Evolutionary conservation across 306 rosid species (phyloP), one percentile per base, ranked within the genome.

Genomic region (Pyrus betulifolia): DNA sequence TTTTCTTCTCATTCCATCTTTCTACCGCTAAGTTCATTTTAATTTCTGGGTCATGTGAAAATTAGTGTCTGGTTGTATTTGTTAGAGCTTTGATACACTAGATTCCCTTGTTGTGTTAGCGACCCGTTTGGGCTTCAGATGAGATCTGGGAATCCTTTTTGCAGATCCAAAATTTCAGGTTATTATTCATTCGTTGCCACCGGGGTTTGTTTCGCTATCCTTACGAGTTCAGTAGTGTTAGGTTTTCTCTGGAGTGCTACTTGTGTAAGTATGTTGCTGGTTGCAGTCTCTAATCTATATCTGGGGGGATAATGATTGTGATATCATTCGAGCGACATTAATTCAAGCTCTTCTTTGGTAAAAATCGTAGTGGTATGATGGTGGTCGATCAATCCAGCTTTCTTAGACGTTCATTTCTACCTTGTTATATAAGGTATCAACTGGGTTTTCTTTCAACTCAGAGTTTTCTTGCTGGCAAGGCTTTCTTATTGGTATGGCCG

Each of bases 311-410:
- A 77, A 70, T 79, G 77, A 69, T 64, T 78, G 61, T 82, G 86
- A 89, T 79, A 87, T 85, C 83, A 84, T 88, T 85, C 74, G 66
- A 80, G 85, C 71, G 49, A 80, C 79, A 76, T 72, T 62, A 67
- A 54, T 72, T 31, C 12, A 58, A 84, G 76, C 82, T 74, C 66
- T 61, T 67, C 45, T 51, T 23, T 22, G 77, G 76, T 27, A 74
- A 63, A 78, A n/a, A 77, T 60, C 74, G 21, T 73, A 74, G 12
- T 69, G 75, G 66, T 60, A 17, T 79, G 62, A 30, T 59, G 80
- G 55, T 70, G 52, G 28, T 52, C 73, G 30, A 21, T 76, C 40
- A 64, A 27, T 76, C 69, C 15, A 73, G 78, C 59, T 52, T 77
- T 75, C 75, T 67, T 60, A 74, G 70, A 19, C 45, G 78, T 67